phyloP scores from a whole-genome alignment of 305 asterid species.

The Fraxinus ornus region DNA sequence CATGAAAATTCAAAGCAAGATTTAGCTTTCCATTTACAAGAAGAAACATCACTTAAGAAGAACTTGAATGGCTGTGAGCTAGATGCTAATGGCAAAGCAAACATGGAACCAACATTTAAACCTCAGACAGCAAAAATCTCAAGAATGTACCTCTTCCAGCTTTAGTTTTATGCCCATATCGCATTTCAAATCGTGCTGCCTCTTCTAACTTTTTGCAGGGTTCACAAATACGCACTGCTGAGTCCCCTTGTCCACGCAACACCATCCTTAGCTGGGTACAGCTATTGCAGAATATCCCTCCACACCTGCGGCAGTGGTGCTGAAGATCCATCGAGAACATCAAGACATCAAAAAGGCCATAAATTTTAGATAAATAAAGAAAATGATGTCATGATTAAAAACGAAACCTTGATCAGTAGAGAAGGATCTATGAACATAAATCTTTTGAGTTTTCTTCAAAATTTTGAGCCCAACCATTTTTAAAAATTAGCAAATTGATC shows the following conservation, averaged over 20 bases:
- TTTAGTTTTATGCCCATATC: slow-evolving; percentile 73
- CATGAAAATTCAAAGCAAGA: background rate
- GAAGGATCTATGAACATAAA: background rate
- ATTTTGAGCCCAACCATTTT: background rate
- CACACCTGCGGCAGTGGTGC: slow-evolving; percentile 99
- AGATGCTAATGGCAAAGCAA: too few species aligned
- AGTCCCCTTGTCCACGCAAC: slow-evolving; percentile 97
- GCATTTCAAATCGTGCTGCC: slow-evolving; percentile 90
- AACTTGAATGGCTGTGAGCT: background rate
- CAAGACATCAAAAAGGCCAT: slow-evolving; percentile 27
- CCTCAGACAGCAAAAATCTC: slow-evolving; percentile 18
- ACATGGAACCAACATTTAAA: slow-evolving; percentile 1
- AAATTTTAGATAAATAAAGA: background rate
- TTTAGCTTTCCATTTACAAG: background rate
- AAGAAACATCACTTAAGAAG: background rate
- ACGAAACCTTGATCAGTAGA: background rate
- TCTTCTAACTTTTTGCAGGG: slow-evolving; percentile 93
- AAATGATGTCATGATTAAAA: background rate
- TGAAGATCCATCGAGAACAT: slow-evolving; percentile 42
- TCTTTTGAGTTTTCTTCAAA: background rate
- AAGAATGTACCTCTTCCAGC: slow-evolving; percentile 56
- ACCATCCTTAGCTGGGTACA: slow-evolving; percentile 91
- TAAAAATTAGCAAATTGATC: background rate
- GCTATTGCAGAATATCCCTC: slow-evolving; percentile 82
- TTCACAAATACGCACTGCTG: slow-evolving; percentile 95